Evolutionary conservation across 2,329 filamentous ascomycete genomes (phyloP).

Genomic region (Neonectria coccinea): DNA sequence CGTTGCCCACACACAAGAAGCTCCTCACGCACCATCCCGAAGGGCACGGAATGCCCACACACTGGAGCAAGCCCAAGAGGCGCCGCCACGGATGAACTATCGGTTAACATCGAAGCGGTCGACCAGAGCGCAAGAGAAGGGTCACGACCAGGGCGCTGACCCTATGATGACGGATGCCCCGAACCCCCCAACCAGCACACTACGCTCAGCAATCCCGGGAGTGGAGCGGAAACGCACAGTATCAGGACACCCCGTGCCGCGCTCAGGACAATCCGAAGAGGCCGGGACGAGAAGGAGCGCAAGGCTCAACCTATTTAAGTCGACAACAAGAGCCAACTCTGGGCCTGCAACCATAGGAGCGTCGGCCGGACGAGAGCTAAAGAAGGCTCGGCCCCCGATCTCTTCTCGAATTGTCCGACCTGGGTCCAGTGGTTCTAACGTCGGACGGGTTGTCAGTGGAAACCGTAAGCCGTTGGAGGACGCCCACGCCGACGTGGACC

Average conservation of each 20-base stretch:
- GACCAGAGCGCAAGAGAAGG: conserved; percentile 53
- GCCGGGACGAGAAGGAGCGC: conserved; percentile 75
- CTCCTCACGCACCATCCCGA: conserved; percentile 64
- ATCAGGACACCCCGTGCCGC: conserved; percentile 80
- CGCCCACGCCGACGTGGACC: conserved; percentile 75
- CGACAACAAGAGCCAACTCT: conserved; percentile 74
- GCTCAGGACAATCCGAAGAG: conserved; percentile 67
- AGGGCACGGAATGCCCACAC: conserved; percentile 67
- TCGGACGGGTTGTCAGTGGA: conserved; percentile 89
- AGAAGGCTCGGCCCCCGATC: conserved; percentile 83
- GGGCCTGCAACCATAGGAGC: conserved; percentile 67
- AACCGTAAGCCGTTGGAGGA: conserved; percentile 82
- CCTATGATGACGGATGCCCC: conserved; percentile 56
- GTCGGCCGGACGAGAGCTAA: conserved; percentile 76
- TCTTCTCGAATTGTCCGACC: conserved; percentile 74
- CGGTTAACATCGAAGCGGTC: conserved; percentile 60
- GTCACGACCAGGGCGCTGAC: conserved; percentile 52
- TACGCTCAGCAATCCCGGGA: conserved; percentile 55
- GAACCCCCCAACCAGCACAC: conserved; percentile 51
- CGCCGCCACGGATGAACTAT: conserved; percentile 74
- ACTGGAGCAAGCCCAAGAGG: conserved; percentile 65
- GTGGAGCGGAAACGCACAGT: conserved; percentile 88
- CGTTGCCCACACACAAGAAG: conserved; percentile 52
- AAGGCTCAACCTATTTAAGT: conserved; percentile 75
- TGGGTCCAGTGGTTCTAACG: conserved; percentile 74